Evolutionary conservation across 1,284 basidiomycete genomes (phyloP), one percentile per base, ranked within the genome.

Genomic region (Taiwanofungus camphoratus): DNA sequence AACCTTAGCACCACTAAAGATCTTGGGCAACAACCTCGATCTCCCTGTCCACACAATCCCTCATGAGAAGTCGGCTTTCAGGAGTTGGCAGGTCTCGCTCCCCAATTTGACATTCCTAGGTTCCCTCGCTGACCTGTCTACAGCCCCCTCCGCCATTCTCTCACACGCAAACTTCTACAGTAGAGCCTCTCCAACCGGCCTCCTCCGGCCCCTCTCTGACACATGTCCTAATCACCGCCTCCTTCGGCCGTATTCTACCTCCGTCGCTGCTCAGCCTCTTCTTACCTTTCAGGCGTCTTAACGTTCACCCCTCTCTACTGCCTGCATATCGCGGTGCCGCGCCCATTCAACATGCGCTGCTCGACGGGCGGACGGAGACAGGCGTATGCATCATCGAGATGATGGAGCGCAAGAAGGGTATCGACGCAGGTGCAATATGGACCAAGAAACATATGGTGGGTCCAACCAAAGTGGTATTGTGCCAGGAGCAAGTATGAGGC

Each of bases 311-410:
- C 0, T 95, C 92, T 15, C 67, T 93, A 0, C 73, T 98, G 18
- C 95, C 94, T 0, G 65, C 73, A n/a, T 92, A 92, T 62, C 79
- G 93, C 19, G 95, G 95, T 0, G 83, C 95, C 0, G 90, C 93
- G 1, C 95, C 94, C 0, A 87, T 98, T 27, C 95, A 98, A 60
- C 89, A 85, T 63, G 76, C 87, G 0, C 70, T 99, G 29, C 66
- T 85, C 5, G 76, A 82, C 44, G 74, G 75, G 1, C 76, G 77
- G 39, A 52, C 58, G 11, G 68, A 74, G 45, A 85, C 84, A 1
- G 89, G 85, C 0, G 87, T 90, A 3, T 82, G 74, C 33, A 72
- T 92, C 3, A 75, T 79, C 34, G 71, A 77, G 45, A 83, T 85
- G 77, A 62, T 74, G 46, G 72, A 76, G 53, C 56, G 57, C 41